Evolutionary conservation across 176 grass and related monocot genomes (phyloP), one percentile per base, ranked within the genome.

Genomic region (Avena atlantica): DNA sequence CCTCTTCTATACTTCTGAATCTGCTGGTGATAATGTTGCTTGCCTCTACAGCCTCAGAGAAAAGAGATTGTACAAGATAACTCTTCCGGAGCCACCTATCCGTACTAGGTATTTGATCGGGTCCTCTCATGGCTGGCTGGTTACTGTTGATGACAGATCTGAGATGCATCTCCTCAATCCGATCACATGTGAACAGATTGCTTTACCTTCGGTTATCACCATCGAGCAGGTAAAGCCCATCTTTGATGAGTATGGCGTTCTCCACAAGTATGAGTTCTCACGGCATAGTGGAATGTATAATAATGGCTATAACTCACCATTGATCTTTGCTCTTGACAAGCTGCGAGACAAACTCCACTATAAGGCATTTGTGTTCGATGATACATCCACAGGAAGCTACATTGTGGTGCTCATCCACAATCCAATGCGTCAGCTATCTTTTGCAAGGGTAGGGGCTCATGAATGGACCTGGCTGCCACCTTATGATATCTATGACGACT

Each of bases 151-250:
- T 12, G 67, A 70, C 6, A 40, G 34, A 42, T 40, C 67, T 70
- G 67, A 70, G 67, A 70, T 70, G 67, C 68, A 70, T 40, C 36
- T 70, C 2, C 15, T 70, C 67, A 70, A 70, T 42, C 37, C 40
- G 40, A 42, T 6, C 40, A 42, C 40, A 42, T 42, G 40, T 42
- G 40, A 42, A 42, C 40, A 42, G 40, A 42, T 42, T 42, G 40
- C 40, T 42, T 42, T 42, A 42, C 40, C 40, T 42, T 42, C 40
- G 40, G 40, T 42, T 0, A 42, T 42, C 40, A 42, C 40, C 40
- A 42, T 42, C 40, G 40, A 42, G 40, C 40, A 42, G 40, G 40
- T 42, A 42, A 42, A 42, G 40, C 40, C 40, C 40, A 42, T 42
- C 40, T 42, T 42, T 19, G 14, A 81, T 12, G 23, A 65, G 23